A percentile compares a stretch with the other conserved stretches of the same genome.
Evolutionary conservation across 352 stramenopile genomes (phyloP).

Genomic region (Phytophthora ohioensis): DNA sequence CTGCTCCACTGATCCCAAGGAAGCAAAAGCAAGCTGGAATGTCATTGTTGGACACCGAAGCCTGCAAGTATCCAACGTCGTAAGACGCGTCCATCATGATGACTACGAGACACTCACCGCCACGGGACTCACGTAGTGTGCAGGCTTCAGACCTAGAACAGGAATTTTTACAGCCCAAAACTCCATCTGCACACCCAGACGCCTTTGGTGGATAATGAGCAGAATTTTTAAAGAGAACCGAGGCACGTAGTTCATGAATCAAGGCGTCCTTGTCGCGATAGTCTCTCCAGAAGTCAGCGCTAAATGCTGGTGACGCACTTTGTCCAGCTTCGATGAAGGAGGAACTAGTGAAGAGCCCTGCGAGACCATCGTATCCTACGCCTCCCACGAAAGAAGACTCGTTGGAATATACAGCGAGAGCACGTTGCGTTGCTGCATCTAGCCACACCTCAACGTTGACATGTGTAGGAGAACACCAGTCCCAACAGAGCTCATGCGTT

Average conservation of each 20-base stretch:
- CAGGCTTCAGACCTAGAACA: constrained; percentile 60
- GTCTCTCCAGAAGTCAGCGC: constrained; percentile 62
- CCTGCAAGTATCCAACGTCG: constrained; percentile 53
- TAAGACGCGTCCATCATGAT: constrained; percentile 49
- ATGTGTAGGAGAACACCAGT: constrained; percentile 37
- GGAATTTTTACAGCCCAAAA: constrained; percentile 49
- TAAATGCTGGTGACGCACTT: constrained; percentile 35
- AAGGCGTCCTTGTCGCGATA: constrained; percentile 42
- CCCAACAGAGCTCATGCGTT: constrained; percentile 55
- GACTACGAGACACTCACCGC: constrained; percentile 52
- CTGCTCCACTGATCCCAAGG: constrained; percentile 31
- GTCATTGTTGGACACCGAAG: constrained; percentile 47
- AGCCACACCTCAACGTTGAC: constrained; percentile 41
- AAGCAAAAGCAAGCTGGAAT: constrained; percentile 60
- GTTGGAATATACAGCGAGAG: constrained; percentile 35
- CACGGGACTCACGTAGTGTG: constrained; percentile 34
- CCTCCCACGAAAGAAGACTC: constrained; percentile 48
- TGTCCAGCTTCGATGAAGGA: constrained; percentile 46
- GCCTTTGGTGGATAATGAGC: constrained; percentile 39
- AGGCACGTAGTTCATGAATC: constrained; percentile 39
- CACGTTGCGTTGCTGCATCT: constrained; percentile 8
- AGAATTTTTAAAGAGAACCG: constrained; percentile 32
- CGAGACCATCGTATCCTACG: constrained; percentile 49
- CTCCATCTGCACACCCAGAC: constrained; percentile 32
- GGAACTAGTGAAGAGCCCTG: constrained; percentile 51